These are phyloP conservation scores for Breynia disticha DNA, from an alignment of 441 rosid genomes.

Conservation along the genomic window DNA sequence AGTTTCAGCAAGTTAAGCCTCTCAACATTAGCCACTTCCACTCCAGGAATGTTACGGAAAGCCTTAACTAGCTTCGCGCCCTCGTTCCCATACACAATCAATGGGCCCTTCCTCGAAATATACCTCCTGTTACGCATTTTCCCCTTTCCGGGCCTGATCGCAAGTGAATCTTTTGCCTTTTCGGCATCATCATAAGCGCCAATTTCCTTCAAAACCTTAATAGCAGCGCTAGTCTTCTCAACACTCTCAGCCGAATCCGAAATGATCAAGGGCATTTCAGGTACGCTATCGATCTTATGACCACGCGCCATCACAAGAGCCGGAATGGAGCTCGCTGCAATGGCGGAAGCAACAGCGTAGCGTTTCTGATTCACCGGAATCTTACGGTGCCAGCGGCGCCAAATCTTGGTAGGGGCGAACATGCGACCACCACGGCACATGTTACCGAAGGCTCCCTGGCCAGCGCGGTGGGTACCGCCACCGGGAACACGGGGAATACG, in stretches of 20 bases:
- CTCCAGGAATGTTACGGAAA: constrained; percentile 82
- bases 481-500: constrained; percentile 99
- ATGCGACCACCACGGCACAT: constrained; percentile 98
- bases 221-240: constrained; percentile 77
- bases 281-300: constrained; percentile 65
- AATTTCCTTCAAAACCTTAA: constrained; percentile 61
- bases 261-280: constrained; percentile 78
- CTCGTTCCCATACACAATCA: constrained; percentile 68
- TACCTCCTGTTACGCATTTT: constrained; percentile 84
- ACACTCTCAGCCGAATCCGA: constrained; percentile 55
- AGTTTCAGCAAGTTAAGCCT: constrained; percentile 72
- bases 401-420: constrained; percentile 99
- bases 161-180: constrained; percentile 79
- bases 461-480: constrained; percentile 98
- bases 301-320: constrained; percentile 93
- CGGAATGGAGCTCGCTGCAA: constrained; percentile 79
- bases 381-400: constrained; percentile 92
- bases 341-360: constrained; percentile 76
- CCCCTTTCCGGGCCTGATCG: constrained; percentile 82
- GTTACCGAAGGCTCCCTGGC: constrained; percentile 96
- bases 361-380: constrained; percentile 77
- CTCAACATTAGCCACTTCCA: constrained; percentile 77
- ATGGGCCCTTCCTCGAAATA: constrained; percentile 80
- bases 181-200: constrained; percentile 80
- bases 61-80: constrained; percentile 84